These are phyloP conservation scores for Cokeromyces recurvatus DNA, from an alignment of 371 early-diverging fungal genomes.

Conservation along the genomic window DNA sequence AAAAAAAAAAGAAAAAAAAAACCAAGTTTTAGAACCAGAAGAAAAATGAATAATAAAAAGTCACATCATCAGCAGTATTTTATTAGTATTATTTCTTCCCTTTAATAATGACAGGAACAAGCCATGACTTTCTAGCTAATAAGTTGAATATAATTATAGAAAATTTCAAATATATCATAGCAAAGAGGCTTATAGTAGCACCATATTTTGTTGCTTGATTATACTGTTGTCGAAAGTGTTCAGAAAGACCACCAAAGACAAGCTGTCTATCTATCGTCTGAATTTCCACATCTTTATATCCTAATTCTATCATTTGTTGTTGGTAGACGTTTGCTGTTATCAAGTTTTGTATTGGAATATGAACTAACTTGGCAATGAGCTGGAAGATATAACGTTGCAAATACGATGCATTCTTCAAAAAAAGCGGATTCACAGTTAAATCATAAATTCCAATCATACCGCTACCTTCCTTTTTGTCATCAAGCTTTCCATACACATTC, in stretches of 20 bases:
- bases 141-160: conserved; percentile 10
- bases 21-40: too few species aligned
- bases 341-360: conserved; percentile 28
- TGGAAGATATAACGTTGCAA: conserved; percentile 6
- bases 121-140: conserved; percentile 5
- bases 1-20: too few species aligned
- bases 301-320: conserved; percentile 5
- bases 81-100: conserved; percentile 2
- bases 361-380: conserved; percentile 6
- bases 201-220: conserved; percentile 3
- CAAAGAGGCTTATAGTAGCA: conserved; percentile 7
- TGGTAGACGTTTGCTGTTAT: conserved; percentile 21
- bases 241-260: conserved; percentile 26
- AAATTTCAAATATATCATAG: conserved; percentile 8
- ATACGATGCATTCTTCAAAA: not conserved
- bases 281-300: conserved; percentile 14
- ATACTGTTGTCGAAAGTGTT: conserved; percentile 4
- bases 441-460: conserved; percentile 44
- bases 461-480: conserved; percentile 11
- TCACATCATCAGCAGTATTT: too few species aligned
- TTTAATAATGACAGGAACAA: conserved; percentile 16
- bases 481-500: conserved; percentile 21
- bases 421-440: conserved; percentile 20
- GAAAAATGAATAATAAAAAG: too few species aligned
- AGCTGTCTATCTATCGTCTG: conserved; percentile 1